Percentiles rank a stretch among this genome's conserved stretches.
Evolutionary conservation across 2,329 filamentous ascomycete species (phyloP).

Genomic region (Penicillium brevicompactum): DNA sequence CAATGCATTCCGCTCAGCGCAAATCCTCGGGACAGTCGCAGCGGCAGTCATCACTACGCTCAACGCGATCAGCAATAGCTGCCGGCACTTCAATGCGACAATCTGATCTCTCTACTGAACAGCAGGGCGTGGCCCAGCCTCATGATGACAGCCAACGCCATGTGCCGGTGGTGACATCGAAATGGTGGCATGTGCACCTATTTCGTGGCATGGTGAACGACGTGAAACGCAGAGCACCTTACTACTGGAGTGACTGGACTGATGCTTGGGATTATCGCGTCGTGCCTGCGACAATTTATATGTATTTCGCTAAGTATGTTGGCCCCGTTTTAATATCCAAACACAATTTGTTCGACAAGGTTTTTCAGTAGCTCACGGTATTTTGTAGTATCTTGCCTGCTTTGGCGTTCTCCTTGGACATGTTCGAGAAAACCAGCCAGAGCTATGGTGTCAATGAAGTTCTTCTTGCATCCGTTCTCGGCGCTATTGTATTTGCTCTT

Average conservation of each 20-base stretch:
- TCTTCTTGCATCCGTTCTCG: conserved; percentile 80
- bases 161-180: conserved; percentile 13
- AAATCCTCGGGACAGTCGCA: conserved; percentile 30
- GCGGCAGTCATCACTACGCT: conserved; percentile 23
- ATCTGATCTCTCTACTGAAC: conserved; percentile 9
- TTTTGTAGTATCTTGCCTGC: conserved; percentile 74
- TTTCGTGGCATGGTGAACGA: conserved; percentile 83
- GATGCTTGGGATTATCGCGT: conserved; percentile 92
- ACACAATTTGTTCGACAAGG: background rate
- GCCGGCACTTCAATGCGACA: conserved; percentile 12
- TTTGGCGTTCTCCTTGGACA: conserved; percentile 85
- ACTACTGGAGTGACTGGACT: conserved; percentile 77
- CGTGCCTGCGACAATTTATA: conserved; percentile 83
- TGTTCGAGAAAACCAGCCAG: conserved; percentile 85
- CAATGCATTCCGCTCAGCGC: conserved; percentile 32
- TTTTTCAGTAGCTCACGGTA: conserved; percentile 11
- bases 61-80: conserved; percentile 19
- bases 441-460: conserved; percentile 92
- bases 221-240: conserved; percentile 72
- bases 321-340: background rate
- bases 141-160: conserved; percentile 10
- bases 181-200: conserved; percentile 74
- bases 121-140: background rate
- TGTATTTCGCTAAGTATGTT: conserved; percentile 89
- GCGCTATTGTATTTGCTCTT: conserved; percentile 76